Base-by-base conservation (phyloP, 2,329 filamentous ascomycete species). In the Helotiales sp. region DNA sequence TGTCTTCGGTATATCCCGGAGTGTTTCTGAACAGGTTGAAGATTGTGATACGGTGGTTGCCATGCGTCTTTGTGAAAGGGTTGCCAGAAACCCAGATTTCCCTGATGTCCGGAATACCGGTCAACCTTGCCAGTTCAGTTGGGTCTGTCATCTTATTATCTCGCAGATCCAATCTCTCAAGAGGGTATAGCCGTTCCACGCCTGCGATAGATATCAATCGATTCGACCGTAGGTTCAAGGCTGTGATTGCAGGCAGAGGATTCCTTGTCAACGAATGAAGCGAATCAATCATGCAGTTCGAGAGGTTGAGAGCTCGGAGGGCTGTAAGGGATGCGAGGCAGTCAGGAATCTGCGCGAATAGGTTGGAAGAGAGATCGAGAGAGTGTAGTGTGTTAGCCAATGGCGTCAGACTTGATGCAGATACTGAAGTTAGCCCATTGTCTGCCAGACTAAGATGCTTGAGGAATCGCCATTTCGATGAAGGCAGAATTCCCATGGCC, bases 271-370 rank as follows among this genome's bases (percentile, higher is more conserved):
- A 79, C 1, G 93, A 96, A 68, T 96, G 90, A 55, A 99, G 80
- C 15, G 92, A 95, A 66, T 93, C 90, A 62, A 99, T 98, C 93
- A 98, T 97, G 80, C 93, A 98, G 69, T 96, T 90, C 3, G 93
- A 96, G 25, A 99, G 80, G 69, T 99, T 98, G 54, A 99, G 78
- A 24, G 95, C 93, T 63, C 93, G 87, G n/a, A 99, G 82, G 27
- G 91, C 88, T 19, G 91, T 92, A 57, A 99, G 79, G 9, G 85
- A 90, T 12, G 93, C 89, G 57, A 99, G 77, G 67, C 90, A 95
- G 72, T 98, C 95, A 1, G 95, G 95, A 54, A 98, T 89, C 72
- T 97, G 90, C n/a, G 86, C 87, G 73, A 99, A 96, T 30, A 96
- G 84, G 69, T 99, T 99, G 51, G 86, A 87, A 0, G 95, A 98